phyloP scores from a whole-genome alignment of 228 moss, liverwort and hornwort genomes.

The Sphagnum magellanicum region DNA sequence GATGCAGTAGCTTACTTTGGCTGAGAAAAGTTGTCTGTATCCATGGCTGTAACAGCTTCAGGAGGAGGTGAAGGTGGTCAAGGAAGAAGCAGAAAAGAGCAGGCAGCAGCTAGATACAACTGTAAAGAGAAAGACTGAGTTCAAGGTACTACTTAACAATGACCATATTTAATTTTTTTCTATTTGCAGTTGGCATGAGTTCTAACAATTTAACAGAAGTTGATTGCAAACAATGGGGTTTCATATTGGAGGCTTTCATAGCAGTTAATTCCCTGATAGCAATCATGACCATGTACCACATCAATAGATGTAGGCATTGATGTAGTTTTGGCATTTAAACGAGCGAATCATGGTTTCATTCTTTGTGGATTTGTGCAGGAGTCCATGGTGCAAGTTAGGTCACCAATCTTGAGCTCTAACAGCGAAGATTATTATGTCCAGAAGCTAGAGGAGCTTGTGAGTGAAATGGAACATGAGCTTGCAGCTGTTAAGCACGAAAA shows the following conservation, averaged over 20 bases:
- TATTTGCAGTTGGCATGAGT: constrained; percentile 9
- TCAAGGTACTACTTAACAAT: constrained; percentile 16
- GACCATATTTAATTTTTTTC: background rate
- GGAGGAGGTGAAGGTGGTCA: constrained; percentile 35
- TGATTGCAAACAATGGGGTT: no score
- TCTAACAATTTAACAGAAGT: no score
- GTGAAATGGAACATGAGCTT: constrained; percentile 33
- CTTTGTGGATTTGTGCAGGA: no score
- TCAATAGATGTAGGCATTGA: no score
- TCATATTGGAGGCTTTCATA: no score
- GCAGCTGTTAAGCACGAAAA: constrained; percentile 25
- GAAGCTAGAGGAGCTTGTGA: constrained; percentile 18
- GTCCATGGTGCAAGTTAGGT: background rate
- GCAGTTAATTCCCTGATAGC: no score
- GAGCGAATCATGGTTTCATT: no score
- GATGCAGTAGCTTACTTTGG: background rate
- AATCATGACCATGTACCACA: no score
- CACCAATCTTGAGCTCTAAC: background rate
- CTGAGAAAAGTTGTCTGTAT: background rate
- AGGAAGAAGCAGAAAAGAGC: constrained; percentile 21
- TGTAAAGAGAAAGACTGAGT: constrained; percentile 39
- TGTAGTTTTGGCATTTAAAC: no score
- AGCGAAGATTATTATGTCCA: constrained; percentile 4
- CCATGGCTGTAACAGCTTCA: constrained; percentile 33
- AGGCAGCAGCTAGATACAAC: constrained; percentile 21